Conservation (phyloP, 225 moss, liverwort and hornwort species). For the Anthoceros angustus region DNA sequence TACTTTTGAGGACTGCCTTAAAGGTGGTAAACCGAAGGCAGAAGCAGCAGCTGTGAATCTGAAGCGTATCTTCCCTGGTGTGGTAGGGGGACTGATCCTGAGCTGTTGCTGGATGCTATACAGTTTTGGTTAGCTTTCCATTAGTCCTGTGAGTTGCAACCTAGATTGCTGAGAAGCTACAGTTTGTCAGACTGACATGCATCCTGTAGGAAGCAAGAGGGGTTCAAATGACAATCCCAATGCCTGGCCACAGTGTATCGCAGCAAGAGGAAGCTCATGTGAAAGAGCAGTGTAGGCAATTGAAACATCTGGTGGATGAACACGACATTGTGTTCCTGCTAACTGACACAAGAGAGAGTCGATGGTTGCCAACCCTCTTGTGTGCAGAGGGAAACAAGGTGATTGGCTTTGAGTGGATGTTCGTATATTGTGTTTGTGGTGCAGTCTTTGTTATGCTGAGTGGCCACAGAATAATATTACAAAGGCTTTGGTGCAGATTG, state of each 20-base stretch:
- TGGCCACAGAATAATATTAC: no score
- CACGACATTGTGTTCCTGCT: slow-evolving; percentile 79
- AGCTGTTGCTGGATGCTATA: background rate
- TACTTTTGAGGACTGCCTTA: slow-evolving; percentile 62
- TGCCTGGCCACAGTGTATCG: slow-evolving; percentile 81
- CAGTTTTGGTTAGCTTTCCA: background rate
- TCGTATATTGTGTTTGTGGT: background rate
- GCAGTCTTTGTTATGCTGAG: no score
- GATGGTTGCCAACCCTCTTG: slow-evolving; percentile 89
- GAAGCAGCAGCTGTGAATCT: slow-evolving; percentile 74
- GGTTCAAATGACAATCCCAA: slow-evolving; percentile 72
- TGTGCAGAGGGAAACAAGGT: slow-evolving; percentile 96
- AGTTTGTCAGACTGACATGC: background rate
- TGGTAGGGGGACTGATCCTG: slow-evolving; percentile 52
- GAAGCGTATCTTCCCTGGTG: slow-evolving; percentile 92
- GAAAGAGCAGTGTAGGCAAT: slow-evolving; percentile 40
- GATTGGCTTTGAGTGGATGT: slow-evolving; percentile 8
- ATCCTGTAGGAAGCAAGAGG: slow-evolving; percentile 54
- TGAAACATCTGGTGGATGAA: slow-evolving; percentile 62
- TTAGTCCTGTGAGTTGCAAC: background rate
- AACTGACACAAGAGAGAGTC: slow-evolving; percentile 95
- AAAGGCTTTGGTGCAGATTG: slow-evolving; percentile 36
- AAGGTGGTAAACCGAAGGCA: slow-evolving; percentile 79
- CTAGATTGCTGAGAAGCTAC: background rate
- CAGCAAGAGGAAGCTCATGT: slow-evolving; percentile 46